phyloP scores from a whole-genome alignment of 2,329 filamentous ascomycete species.

The Cladophialophora carrionii region DNA sequence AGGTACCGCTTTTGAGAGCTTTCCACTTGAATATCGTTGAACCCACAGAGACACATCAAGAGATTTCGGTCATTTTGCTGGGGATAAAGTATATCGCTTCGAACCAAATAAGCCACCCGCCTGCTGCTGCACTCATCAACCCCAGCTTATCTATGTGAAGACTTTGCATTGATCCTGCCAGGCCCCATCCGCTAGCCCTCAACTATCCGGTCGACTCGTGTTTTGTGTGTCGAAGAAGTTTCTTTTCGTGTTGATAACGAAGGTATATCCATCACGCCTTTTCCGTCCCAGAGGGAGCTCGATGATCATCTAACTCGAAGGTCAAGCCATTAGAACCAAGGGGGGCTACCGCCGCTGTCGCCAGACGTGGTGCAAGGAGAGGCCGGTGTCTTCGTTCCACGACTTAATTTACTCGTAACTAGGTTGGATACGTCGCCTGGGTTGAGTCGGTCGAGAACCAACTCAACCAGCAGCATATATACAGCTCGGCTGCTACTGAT shows the following conservation, averaged over 20 bases:
- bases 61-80: too few species aligned
- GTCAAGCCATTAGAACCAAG: background rate
- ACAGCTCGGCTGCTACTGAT: slow-evolving; percentile 50
- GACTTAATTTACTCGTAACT: slow-evolving; percentile 50
- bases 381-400: background rate
- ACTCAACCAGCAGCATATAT: slow-evolving; percentile 27
- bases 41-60: background rate
- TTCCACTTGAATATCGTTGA: too few species aligned
- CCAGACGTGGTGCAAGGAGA: background rate
- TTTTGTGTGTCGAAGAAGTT: background rate
- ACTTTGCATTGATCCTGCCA: background rate
- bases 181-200: background rate
- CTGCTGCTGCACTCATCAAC: too few species aligned
- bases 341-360: background rate
- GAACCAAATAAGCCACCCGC: too few species aligned
- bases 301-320: slow-evolving; percentile 23
- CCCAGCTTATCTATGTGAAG: background rate
- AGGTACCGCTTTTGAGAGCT: too few species aligned
- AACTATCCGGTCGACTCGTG: background rate
- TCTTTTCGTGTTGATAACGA: background rate
- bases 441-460: slow-evolving; percentile 36
- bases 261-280: slow-evolving; percentile 21
- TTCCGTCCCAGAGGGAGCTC: slow-evolving; percentile 16
- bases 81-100: too few species aligned
- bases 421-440: slow-evolving; percentile 45